A percentile compares a stretch with the other conserved stretches of the same genome.
Conservation (phyloP, 345 rosid species). For the Syzygium aromaticum region DNA sequence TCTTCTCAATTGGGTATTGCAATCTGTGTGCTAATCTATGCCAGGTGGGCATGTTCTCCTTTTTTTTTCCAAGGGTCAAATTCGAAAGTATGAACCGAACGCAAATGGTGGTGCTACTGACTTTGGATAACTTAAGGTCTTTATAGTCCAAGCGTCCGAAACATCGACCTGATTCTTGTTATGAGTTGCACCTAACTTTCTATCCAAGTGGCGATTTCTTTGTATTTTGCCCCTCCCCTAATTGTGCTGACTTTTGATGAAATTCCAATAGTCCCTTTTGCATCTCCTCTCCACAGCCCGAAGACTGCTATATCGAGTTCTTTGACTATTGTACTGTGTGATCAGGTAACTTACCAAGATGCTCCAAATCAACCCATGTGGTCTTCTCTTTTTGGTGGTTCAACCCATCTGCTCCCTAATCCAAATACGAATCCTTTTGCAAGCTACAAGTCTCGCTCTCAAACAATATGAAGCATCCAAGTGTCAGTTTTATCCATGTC, state of each 20-base stretch:
- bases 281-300: not conserved
- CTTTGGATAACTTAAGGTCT: not conserved
- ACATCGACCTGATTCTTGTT: not conserved
- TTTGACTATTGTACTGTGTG: not conserved
- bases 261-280: not conserved
- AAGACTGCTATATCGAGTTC: not conserved
- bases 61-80: too few species aligned
- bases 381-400: constrained; percentile 5
- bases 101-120: not conserved
- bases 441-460: not conserved
- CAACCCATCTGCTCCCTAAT: constrained; percentile 1
- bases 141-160: not conserved
- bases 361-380: not conserved
- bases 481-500: constrained; percentile 6
- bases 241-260: not conserved
- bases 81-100: not conserved
- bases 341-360: not conserved
- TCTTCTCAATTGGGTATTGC: not conserved
- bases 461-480: not conserved
- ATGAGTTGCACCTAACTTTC: not conserved
- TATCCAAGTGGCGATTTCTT: not conserved
- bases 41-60: not conserved
- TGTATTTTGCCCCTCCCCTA: not conserved
- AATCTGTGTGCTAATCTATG: not conserved
- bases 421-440: not conserved